A percentile compares a stretch with the other conserved stretches of the same genome.
phyloP scores from a whole-genome alignment of 371 early-diverging fungal genomes.

The Lichtheimia ornata region DNA sequence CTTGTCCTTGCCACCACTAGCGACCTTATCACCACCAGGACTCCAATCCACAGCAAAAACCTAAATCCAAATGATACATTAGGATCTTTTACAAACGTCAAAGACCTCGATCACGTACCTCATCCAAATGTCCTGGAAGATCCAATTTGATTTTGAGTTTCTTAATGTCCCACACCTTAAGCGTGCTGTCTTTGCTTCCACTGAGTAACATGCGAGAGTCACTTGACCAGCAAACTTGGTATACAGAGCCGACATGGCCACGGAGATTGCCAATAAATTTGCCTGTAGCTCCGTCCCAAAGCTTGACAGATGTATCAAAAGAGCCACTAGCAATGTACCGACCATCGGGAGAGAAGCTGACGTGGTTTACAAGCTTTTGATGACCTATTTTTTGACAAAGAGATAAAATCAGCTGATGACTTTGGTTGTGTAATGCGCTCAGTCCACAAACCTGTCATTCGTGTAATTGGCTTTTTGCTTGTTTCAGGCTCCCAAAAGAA shows the following conservation, averaged over 20 bases:
- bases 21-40: conserved; percentile 88
- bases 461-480: conserved; percentile 83
- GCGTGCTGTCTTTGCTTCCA: conserved; percentile 90
- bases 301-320: conserved; percentile 97
- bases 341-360: conserved; percentile 94
- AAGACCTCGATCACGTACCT: conserved; percentile 32
- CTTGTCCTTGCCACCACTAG: conserved; percentile 93
- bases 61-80: conserved; percentile 5
- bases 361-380: conserved; percentile 94
- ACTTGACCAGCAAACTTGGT: conserved; percentile 92
- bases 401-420: conserved; percentile 4
- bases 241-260: conserved; percentile 94
- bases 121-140: conserved; percentile 95
- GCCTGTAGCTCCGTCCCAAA: conserved; percentile 96
- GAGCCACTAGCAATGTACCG: conserved; percentile 91
- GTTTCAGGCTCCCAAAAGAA: conserved; percentile 90
- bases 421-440: background rate
- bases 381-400: conserved; percentile 65
- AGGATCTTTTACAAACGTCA: background rate
- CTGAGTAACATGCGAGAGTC: conserved; percentile 91
- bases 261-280: conserved; percentile 90
- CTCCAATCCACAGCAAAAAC: conserved; percentile 97
- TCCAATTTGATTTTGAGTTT: conserved; percentile 87
- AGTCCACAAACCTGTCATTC: conserved; percentile 66
- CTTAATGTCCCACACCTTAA: conserved; percentile 92